Base-by-base conservation (phyloP, 345 rosid genomes). In the Angophora floribunda region DNA sequence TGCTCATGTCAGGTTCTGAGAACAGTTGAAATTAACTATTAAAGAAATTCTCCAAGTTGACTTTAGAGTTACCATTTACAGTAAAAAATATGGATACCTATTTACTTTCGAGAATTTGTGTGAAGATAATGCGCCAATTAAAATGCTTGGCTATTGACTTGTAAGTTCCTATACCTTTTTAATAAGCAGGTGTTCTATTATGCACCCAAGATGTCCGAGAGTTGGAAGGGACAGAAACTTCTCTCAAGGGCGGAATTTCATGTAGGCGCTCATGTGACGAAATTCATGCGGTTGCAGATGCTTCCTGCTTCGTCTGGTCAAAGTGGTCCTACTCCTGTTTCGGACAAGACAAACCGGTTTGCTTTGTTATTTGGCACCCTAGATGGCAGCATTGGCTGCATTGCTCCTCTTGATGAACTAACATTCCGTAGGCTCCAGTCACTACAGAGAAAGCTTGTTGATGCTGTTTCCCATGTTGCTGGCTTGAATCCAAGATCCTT, bases 181-280 rank as follows among this genome's bases (percentile, higher is more conserved):
- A 85, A 70, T 86, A 57, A 65, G 86, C 94, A 98, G 99, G 93
- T 98, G 91, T 98, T 98, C 94, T 96, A 94, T 91, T 98, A 93
- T 89, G 99, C 98, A 78, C 99, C 98, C 52, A 98, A 97, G 95
- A 94, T 95, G 95, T 93, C 97, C 2, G 99, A 98, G 94, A 98
- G 99, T 89, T 97, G 99, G 99, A 98, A 97, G 88, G 99, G 99
- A 80, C 98, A 94, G 91, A 98, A 98, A 92, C 97, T 98, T 92
- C 99, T 98, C 55, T 93, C 98, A 36, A 96, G 98, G 93, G 98
- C 96, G 5, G 99, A 98, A 89, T 97, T 98, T 94, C 99, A 98
- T 86, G 96, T 94, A 2, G 98, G 99, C 85, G 95, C 99, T 86
- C 98, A 94, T 88, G 95, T 98, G 87, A 93, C 98, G 41, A 98